Percentiles rank a stretch among this genome's conserved stretches.
Conservation (phyloP, 2,329 filamentous ascomycete species). For the Fonsecaea pugnacius region DNA sequence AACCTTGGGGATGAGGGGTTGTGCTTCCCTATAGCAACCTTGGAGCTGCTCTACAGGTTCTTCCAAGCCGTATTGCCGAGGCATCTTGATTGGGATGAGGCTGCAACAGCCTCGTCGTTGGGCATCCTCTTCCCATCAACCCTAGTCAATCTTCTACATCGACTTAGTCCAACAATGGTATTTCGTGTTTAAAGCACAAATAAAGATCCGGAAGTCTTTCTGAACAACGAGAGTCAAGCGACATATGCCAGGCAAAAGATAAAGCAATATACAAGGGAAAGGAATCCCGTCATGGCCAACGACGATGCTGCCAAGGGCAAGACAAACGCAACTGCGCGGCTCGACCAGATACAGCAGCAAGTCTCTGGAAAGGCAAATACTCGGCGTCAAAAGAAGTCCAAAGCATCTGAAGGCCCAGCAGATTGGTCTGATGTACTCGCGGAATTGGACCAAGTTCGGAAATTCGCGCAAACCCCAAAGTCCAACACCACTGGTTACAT, state of each 20-base stretch:
- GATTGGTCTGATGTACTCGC: conserved; percentile 66
- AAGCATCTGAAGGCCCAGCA: conserved; percentile 46
- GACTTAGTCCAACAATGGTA: background rate
- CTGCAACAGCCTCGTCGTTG: conserved; percentile 1
- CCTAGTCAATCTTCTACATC: background rate
- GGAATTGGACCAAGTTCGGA: conserved; percentile 59
- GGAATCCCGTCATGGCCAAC: background rate
- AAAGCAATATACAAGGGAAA: background rate
- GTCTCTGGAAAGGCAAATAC: background rate
- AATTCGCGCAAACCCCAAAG: conserved; percentile 61
- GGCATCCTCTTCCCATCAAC: background rate
- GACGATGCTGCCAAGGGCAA: background rate
- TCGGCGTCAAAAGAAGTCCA: conserved; percentile 13
- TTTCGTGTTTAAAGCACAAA: background rate
- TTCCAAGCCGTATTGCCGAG: background rate
- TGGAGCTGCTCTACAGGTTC: background rate
- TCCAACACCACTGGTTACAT: conserved; percentile 61
- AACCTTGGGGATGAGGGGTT: background rate
- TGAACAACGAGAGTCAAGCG: background rate
- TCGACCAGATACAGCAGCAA: conserved; percentile 7
- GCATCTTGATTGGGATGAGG: background rate
- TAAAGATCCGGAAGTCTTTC: background rate
- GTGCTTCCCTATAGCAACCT: background rate
- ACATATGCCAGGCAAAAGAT: background rate
- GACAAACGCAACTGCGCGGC: conserved; percentile 1